Evolutionary conservation across 192 early-diverging fungal genomes (phyloP), one percentile per base, ranked within the genome.

Genomic region (Backusella westeae): DNA sequence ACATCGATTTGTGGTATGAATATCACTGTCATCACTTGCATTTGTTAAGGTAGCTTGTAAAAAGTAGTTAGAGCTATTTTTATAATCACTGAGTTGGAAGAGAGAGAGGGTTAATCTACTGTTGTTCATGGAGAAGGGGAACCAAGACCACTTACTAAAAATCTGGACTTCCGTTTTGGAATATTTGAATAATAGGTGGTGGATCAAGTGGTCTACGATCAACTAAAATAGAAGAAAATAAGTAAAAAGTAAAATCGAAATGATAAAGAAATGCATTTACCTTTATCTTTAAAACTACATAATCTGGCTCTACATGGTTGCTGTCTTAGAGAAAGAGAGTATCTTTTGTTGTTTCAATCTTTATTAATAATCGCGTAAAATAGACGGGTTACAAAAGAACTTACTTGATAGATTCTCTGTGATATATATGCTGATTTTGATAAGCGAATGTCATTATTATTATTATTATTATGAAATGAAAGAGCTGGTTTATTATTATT

Each of bases 1-100:
- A 73, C 39, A 46, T 72, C 44, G 26, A 26, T 72, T 72, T 72
- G 44, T 44, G 15, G 32, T 46, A 46, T 72, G 36, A 44, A 72
- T 23, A 34, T 72, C 70, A 19, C 44, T 72, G 2, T 72, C 39
- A 19, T 39, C 38, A 0, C 19, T 44, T 44, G 70, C 17, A 32
- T 26, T 72, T 0, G 41, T 44, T 34, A 72, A 42, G 19, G 70
- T 72, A 44, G 70, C 70, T 46, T 72, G 44, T 32, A 72, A 44
- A 49, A 72, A 72, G 15, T 34, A 32, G 14, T 72, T 39, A 4
- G 44, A 44, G 77, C 95, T 96, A 32, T 72, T 72, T 46, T 39
- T 72, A 52, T 72, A 72, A 34, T 72, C 29, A 44, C 70, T 72
- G 15, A 49, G n/a, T n/a, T 32, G 38, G 36, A 12, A 67, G 4